A percentile compares a stretch with the other conserved stretches of the same genome.
phyloP scores from a whole-genome alignment of 495 filamentous ascomycete genomes.

The Podospora didyma region DNA sequence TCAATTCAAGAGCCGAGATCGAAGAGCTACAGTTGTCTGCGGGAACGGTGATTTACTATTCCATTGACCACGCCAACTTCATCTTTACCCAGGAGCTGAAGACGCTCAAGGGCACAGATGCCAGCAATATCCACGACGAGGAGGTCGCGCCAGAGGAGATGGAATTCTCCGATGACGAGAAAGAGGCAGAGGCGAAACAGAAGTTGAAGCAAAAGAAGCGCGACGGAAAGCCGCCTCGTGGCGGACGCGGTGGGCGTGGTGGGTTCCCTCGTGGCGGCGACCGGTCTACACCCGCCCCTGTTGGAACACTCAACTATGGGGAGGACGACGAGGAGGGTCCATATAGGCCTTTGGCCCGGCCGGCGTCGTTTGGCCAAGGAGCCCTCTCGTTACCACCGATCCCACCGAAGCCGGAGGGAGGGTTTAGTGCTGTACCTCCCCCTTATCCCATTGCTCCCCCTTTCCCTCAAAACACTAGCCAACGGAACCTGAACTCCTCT shows the following conservation, averaged over 20 bases:
- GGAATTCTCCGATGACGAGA: slow-evolving; percentile 95
- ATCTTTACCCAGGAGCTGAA: slow-evolving; percentile 81
- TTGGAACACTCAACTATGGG: slow-evolving; percentile 54
- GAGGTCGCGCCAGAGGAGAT: slow-evolving; percentile 80
- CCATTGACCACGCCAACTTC: slow-evolving; percentile 66
- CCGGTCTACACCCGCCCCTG: too few species aligned
- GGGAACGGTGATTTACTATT: slow-evolving; percentile 72
- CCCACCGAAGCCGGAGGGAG: too few species aligned
- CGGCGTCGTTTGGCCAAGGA: slow-evolving; percentile 52
- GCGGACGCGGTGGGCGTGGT: too few species aligned
- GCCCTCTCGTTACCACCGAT: too few species aligned
- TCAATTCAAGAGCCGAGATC: slow-evolving; percentile 62
- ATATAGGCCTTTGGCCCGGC: slow-evolving; percentile 67
- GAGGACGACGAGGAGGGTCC: slow-evolving; percentile 64
- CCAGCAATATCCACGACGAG: slow-evolving; percentile 90
- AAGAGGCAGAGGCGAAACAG: slow-evolving; percentile 76
- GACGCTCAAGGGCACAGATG: slow-evolving; percentile 78
- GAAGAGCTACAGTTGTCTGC: slow-evolving; percentile 56
- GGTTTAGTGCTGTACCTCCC: too few species aligned
- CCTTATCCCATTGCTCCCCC: too few species aligned
- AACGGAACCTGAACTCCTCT: too few species aligned
- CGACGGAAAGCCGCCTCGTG: slow-evolving; percentile 4
- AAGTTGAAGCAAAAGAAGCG: slow-evolving; percentile 39
- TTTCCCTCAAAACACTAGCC: too few species aligned
- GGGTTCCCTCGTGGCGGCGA: too few species aligned